Base-by-base conservation (phyloP, 2,329 filamentous ascomycete genomes). In the Sporothrix pseudoabietina region DNA sequence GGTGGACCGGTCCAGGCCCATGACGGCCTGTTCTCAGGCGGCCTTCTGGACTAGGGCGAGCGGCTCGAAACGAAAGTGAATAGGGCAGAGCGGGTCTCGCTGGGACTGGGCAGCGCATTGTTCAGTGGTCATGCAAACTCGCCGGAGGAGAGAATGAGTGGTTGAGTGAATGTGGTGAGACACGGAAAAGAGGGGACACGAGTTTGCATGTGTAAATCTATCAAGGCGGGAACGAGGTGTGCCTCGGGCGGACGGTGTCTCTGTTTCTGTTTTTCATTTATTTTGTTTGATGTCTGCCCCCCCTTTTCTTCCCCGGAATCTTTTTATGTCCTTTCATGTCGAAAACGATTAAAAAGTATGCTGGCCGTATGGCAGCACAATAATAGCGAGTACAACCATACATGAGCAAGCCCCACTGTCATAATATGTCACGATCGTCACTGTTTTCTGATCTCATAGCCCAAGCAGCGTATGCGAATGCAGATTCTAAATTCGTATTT, bases 151-250 rank as follows among this genome's bases (percentile, higher is more conserved):
- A 12, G 16, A 35, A 30, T 10, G 26, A 30, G 52, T 49, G 44
- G 14, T 19, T 49, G 32, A 47, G 65, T 52, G 65, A 35, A n/a
- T 68, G 16, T 6, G 30, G n/a, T 5, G n/a, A 47, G 39, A 70
- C 35, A 55, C 35, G 35, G 32, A 41, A 41, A 39, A 35, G 16
- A 14, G 52, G 35, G 19, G 47, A 19, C 14, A 32, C 16, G 52
- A 57, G 68, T 70, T 70, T 70, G 68, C 68, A 57, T 55, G 52
- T 70, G 68, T 70, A 70, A 57, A 57, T 57, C n/a, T 70, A 57
- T 52, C 7, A 35, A 35, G 16, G 22, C 5, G 52, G 22, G 22
- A 9, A 39, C 3, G 68, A 41, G 26, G 47, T 9, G 39, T 30
- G 59, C 19, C 39, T 19, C 14, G 16, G 68, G 32, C n/a, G 49